Evolutionary conservation across 441 rosid species (phyloP), one percentile per base, ranked within the genome.

Genomic region (Croton laevigatus): DNA sequence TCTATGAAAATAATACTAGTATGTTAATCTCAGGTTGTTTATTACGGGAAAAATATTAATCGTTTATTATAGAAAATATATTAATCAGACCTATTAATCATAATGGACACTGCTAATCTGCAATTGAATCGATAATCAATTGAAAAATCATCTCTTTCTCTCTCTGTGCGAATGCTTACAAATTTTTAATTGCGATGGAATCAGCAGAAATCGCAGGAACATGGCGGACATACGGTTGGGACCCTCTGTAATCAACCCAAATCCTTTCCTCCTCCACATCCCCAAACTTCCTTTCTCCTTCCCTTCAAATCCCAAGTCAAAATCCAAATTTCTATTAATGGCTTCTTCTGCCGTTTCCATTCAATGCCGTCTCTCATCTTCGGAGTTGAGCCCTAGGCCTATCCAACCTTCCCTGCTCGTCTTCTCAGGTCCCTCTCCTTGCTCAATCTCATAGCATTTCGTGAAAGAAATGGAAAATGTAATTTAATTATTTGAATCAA

Each of bases 331-430:
- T 42, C 76, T 69, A 61, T 54, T 80, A 48, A 85, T 81, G 76
- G 70, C 86, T 16, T 59, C 81, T 68, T 45, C 69, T 52, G 72
- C 73, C 13, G 36, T 32, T 8, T 71, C 75, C 59, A 69, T 66
- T 69, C 75, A 46, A 32, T 67, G 70, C 54, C 71, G 68, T 45
- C 37, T 65, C 63, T 73, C 81, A 20, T 20, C 62, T 12, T 32
- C 49, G 4, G 3, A 23, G 55, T 73, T 87, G 34, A 70, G 74
- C 70, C 78, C 88, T 71, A 61, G 69, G 71, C 86, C 84, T 16
- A 53, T 78, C 3, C 82, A 75, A 48, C 97, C 97, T 52, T 89
- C 96, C 48, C 83, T 93, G 23, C 93, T 91, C 78, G 97, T 93
- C 73, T 91, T 93, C 89, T 93, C 97, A 59, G 89, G 89, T 81